A percentile compares a stretch with the other conserved stretches of the same genome.
Evolutionary conservation across 208 protist species (phyloP).

Genomic region (Trypanosoma cruzi): DNA sequence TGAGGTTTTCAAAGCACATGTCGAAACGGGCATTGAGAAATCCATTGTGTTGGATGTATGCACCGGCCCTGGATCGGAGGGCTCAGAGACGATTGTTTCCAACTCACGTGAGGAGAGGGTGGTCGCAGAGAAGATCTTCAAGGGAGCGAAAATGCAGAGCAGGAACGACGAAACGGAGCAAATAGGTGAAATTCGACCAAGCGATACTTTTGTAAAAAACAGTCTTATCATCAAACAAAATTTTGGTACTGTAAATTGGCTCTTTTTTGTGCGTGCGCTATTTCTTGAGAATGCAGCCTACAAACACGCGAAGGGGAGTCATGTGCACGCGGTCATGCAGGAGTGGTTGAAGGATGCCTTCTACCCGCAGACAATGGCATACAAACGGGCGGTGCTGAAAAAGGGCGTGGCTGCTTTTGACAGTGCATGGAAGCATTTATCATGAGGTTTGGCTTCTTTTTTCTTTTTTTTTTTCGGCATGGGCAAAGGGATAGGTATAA

Average conservation of each 20-base stretch:
- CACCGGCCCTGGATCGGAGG: slow-evolving; percentile 58
- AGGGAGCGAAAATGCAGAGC: slow-evolving; percentile 17
- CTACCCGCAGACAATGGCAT: slow-evolving; percentile 71
- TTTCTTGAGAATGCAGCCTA: slow-evolving; percentile 81
- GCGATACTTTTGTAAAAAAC: slow-evolving; percentile 44
- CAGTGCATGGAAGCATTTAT: slow-evolving; percentile 22
- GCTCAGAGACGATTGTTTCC: slow-evolving; percentile 79
- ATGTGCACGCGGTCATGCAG: slow-evolving; percentile 72
- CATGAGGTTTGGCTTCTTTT: slow-evolving; percentile 3
- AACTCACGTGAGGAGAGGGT: slow-evolving; percentile 28
- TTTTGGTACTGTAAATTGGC: slow-evolving; percentile 70
- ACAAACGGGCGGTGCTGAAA: slow-evolving; percentile 55
- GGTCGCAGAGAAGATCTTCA: slow-evolving; percentile 30
- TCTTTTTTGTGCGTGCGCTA: slow-evolving; percentile 58
- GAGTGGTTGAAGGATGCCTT: slow-evolving; percentile 82
- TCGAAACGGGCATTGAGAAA: slow-evolving; percentile 29
- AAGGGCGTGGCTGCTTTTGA: slow-evolving; percentile 48
- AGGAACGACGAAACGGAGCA: slow-evolving; percentile 47
- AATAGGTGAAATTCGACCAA: slow-evolving; percentile 46
- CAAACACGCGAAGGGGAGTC: slow-evolving; percentile 47
- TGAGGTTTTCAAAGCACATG: slow-evolving; percentile 46
- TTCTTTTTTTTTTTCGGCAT: slow-evolving; percentile 12
- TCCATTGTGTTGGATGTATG: slow-evolving; percentile 77
- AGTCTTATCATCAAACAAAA: slow-evolving; percentile 62
- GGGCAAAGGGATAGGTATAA: not conserved